A percentile compares a stretch with the other conserved stretches of the same genome.
Conservation (phyloP, 768 basidiomycete species). For the Auriscalpium vulgare region DNA sequence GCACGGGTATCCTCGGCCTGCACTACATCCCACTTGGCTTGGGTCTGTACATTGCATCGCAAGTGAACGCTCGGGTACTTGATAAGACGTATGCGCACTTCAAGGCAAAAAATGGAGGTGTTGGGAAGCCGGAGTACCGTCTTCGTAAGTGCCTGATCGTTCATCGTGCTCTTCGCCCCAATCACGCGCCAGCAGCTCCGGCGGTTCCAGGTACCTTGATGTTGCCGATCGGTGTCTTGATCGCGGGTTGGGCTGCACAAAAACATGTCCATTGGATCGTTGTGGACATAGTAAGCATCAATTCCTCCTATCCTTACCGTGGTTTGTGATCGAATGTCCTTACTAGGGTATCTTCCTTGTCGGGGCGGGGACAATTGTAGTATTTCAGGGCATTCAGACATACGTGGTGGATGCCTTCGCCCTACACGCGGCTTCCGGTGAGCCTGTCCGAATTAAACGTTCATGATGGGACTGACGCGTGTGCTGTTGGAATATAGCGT, state of each 20-base stretch:
- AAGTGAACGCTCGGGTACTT: slow-evolving; percentile 45
- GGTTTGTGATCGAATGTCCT: neutral
- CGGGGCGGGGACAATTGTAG: slow-evolving; percentile 49
- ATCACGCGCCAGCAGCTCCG: slow-evolving; percentile 29
- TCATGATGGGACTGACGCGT: neutral
- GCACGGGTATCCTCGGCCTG: slow-evolving; percentile 51
- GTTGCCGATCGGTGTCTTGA: slow-evolving; percentile 59
- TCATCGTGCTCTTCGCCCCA: neutral
- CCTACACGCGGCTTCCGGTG: slow-evolving; percentile 60
- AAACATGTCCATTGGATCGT: slow-evolving; percentile 58
- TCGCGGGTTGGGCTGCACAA: slow-evolving; percentile 66
- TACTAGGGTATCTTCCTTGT: slow-evolving; percentile 52
- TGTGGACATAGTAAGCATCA: slow-evolving; percentile 44
- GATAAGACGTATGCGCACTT: slow-evolving; percentile 49
- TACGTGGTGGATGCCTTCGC: slow-evolving; percentile 66
- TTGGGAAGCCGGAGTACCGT: slow-evolving; percentile 47
- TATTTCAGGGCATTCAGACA: slow-evolving; percentile 54
- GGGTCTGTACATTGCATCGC: slow-evolving; percentile 44
- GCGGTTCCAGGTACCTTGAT: slow-evolving; percentile 51
- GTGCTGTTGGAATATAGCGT: slow-evolving; percentile 23
- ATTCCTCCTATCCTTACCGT: neutral
- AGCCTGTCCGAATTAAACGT: slow-evolving; percentile 10
- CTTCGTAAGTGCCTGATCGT: slow-evolving; percentile 28
- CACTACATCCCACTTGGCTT: slow-evolving; percentile 67
- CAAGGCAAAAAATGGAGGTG: slow-evolving; percentile 43